A percentile compares a stretch with the other conserved stretches of the same genome.
Conservation (phyloP, 345 rosid genomes). For the Alliaria petiolata region DNA sequence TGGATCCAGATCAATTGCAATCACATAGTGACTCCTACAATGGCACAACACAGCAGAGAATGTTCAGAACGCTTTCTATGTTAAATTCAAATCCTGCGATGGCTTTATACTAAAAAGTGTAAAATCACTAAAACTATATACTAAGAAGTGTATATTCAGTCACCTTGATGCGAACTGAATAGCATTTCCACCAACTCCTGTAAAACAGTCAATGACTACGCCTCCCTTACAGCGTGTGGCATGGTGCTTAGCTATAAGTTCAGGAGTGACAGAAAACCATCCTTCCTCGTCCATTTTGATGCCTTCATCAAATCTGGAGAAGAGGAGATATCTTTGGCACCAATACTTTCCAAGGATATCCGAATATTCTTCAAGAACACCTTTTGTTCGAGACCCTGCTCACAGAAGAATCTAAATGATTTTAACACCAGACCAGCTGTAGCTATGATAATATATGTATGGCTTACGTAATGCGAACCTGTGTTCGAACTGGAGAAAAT, state of each 20-base stretch:
- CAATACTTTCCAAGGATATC: conserved; percentile 64
- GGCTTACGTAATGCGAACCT: conserved; percentile 34
- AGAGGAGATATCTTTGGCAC: conserved; percentile 73
- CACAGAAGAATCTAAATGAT: background rate
- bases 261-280: conserved; percentile 99
- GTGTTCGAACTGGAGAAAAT: conserved; percentile 31
- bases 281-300: conserved; percentile 95
- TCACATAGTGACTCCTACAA: conserved; percentile 68
- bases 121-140: too few species aligned
- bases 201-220: conserved; percentile 67
- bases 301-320: conserved; percentile 82
- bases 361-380: conserved; percentile 41
- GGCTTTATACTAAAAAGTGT: too few species aligned
- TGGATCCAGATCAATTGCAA: conserved; percentile 80
- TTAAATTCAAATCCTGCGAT: too few species aligned
- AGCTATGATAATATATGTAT: background rate
- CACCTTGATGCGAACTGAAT: conserved; percentile 78
- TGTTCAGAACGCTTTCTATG: too few species aligned
- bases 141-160: background rate
- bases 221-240: conserved; percentile 62
- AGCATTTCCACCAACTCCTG: conserved; percentile 97
- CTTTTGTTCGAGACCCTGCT: conserved; percentile 45
- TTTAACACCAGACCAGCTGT: background rate
- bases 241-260: conserved; percentile 79
- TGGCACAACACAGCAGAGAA: conserved; percentile 17